These are phyloP conservation scores for Kappamyces sp. DNA, from an alignment of 192 early-diverging fungal species.

Conservation along the genomic window DNA sequence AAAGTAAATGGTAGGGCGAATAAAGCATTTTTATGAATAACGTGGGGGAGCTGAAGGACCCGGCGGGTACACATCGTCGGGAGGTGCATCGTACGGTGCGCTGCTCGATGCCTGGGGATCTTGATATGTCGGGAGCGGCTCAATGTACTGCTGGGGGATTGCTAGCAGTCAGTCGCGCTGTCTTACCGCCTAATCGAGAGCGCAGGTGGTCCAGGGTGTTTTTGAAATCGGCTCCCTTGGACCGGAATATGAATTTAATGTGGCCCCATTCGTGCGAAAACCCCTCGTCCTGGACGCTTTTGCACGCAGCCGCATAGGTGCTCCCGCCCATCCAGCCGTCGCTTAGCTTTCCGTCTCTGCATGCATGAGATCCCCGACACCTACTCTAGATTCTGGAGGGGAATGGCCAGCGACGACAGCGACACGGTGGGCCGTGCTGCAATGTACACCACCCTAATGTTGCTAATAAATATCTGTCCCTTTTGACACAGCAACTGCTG, in stretches of 20 bases:
- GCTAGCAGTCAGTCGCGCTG: neutral
- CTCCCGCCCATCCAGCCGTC: constrained; percentile 4
- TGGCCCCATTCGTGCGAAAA: constrained; percentile 8
- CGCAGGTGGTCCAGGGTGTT: constrained; percentile 9
- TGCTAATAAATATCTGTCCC: neutral
- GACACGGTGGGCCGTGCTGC: neutral
- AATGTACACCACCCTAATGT: constrained; percentile 13
- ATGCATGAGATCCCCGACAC: neutral
- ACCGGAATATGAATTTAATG: constrained; percentile 3
- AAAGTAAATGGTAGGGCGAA: neutral
- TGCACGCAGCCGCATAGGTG: neutral
- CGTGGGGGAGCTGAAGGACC: neutral
- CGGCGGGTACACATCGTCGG: constrained; percentile 3
- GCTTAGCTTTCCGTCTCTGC: constrained; percentile 2
- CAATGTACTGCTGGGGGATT: constrained; percentile 5
- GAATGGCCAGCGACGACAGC: neutral
- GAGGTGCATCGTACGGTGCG: neutral
- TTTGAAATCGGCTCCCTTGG: constrained; percentile 8
- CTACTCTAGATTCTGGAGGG: constrained; percentile 8
- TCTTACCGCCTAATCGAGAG: constrained; percentile 2
- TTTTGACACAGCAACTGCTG: constrained; percentile 6
- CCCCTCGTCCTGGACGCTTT: constrained; percentile 10
- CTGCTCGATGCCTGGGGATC: neutral
- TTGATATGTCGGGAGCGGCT: constrained; percentile 12
- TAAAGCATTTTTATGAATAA: constrained; percentile 3